These are phyloP conservation scores for Barnettozyma hawaiiensis DNA, from an alignment of 1,139 yeast genomes.

Conservation along the genomic window DNA sequence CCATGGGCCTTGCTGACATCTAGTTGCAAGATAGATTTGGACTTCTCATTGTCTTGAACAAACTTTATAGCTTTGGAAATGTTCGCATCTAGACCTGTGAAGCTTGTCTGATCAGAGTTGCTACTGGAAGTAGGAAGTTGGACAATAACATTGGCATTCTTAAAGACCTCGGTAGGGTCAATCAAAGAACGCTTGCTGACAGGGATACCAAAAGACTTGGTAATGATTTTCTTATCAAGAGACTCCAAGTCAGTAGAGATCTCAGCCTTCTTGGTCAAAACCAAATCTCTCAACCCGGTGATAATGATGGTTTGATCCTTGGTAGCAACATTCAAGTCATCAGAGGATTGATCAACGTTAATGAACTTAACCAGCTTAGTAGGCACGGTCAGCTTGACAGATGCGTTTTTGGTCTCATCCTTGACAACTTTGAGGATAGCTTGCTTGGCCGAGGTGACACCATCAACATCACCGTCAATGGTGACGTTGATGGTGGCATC, in stretches of 20 bases:
- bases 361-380: slow-evolving; percentile 50
- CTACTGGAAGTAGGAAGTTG: slow-evolving; percentile 40
- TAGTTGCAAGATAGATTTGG: slow-evolving; percentile 28
- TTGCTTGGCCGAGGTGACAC: slow-evolving; percentile 67
- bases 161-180: slow-evolving; percentile 40
- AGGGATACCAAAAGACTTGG: slow-evolving; percentile 44
- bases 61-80: slow-evolving; percentile 55
- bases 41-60: slow-evolving; percentile 31
- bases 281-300: slow-evolving; percentile 62
- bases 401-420: slow-evolving; percentile 61
- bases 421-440: slow-evolving; percentile 69
- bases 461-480: slow-evolving; percentile 82
- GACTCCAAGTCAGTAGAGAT: slow-evolving; percentile 43
- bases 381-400: slow-evolving; percentile 44
- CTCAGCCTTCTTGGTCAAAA: slow-evolving; percentile 42
- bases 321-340: slow-evolving; percentile 28
- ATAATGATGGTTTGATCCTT: slow-evolving; percentile 32
- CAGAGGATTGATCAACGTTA: slow-evolving; percentile 26
- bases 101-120: slow-evolving; percentile 44
- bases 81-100: slow-evolving; percentile 56
- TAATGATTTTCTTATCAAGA: slow-evolving; percentile 38
- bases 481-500: slow-evolving; percentile 55
- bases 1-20: slow-evolving; percentile 88
- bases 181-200: slow-evolving; percentile 46
- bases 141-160: slow-evolving; percentile 57